Evolutionary conservation across 495 filamentous ascomycete species (phyloP).

Genomic region (Talaromyces nanjingensis): DNA sequence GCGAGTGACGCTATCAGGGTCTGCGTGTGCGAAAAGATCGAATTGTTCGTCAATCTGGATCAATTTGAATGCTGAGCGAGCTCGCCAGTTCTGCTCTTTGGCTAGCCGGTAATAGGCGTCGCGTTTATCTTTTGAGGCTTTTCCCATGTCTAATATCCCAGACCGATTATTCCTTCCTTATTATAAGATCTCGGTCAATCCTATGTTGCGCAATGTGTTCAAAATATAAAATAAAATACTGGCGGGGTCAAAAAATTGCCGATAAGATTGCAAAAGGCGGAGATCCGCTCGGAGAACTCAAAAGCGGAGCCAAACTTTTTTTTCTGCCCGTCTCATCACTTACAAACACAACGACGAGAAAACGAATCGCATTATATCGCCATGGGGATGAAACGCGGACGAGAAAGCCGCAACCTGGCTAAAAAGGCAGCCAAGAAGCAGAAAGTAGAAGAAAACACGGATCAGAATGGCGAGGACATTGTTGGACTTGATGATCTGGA

Average conservation of each 20-base stretch:
- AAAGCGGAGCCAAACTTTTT: slow-evolving; percentile 7
- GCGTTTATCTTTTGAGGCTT: slow-evolving; percentile 97
- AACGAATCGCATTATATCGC: not conserved
- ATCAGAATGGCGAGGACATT: slow-evolving; percentile 14
- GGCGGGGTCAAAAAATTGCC: slow-evolving; percentile 4
- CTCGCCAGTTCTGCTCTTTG: slow-evolving; percentile 98
- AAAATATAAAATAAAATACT: not conserved
- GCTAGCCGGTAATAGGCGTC: slow-evolving; percentile 96
- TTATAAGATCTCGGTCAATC: too few species aligned
- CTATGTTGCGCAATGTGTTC: too few species aligned
- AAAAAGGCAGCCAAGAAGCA: slow-evolving; percentile 41
- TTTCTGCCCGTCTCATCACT: slow-evolving; percentile 1
- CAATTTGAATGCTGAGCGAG: slow-evolving; percentile 92
- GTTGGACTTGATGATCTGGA: slow-evolving; percentile 56
- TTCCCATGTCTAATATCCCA: too few species aligned
- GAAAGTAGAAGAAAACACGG: slow-evolving; percentile 28
- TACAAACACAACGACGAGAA: not conserved
- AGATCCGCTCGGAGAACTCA: not conserved
- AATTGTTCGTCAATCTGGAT: slow-evolving; percentile 96
- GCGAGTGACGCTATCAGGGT: slow-evolving; percentile 63
- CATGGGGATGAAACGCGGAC: slow-evolving; percentile 44
- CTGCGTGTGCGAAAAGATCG: slow-evolving; percentile 69
- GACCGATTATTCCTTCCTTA: too few species aligned
- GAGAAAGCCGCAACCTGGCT: slow-evolving; percentile 30
- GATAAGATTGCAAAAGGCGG: slow-evolving; percentile 8